A percentile compares a stretch with the other conserved stretches of the same genome.
phyloP scores from a whole-genome alignment of 1,139 yeast genomes.

The Magnusiomyces paraingens region DNA sequence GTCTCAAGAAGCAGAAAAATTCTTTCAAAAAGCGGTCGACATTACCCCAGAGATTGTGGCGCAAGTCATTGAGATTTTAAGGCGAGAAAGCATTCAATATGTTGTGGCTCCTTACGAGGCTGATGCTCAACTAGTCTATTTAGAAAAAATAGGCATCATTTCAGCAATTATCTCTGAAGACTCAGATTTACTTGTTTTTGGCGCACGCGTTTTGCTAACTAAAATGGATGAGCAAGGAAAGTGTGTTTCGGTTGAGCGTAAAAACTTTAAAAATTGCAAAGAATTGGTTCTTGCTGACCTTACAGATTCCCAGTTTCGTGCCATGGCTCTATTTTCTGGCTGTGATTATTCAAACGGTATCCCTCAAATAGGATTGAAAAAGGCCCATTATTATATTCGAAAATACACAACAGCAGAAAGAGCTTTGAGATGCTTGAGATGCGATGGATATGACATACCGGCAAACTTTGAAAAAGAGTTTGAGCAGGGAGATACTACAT shows the following conservation, averaged over 20 bases:
- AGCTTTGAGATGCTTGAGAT: conserved; percentile 49
- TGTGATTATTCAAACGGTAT: conserved; percentile 94
- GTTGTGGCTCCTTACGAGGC: conserved; percentile 99
- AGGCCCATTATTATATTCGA: conserved; percentile 60
- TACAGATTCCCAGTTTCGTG: conserved; percentile 53
- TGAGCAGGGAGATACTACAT: conserved; percentile 66
- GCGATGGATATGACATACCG: conserved; percentile 57
- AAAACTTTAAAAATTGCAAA: conserved; percentile 34
- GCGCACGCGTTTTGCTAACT: conserved; percentile 69
- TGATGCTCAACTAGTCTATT: conserved; percentile 90
- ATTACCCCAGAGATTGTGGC: conserved; percentile 91
- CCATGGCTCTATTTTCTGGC: conserved; percentile 83
- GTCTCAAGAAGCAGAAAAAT: conserved; percentile 53
- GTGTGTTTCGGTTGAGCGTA: conserved; percentile 61
- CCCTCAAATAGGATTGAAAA: conserved; percentile 70
- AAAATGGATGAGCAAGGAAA: conserved; percentile 69
- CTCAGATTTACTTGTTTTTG: conserved; percentile 86
- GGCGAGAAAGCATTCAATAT: conserved; percentile 51
- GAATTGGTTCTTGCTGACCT: conserved; percentile 40
- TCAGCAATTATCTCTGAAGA: conserved; percentile 92
- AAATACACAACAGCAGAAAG: conserved; percentile 48
- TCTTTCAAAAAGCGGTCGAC: conserved; percentile 72
- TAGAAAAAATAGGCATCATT: conserved; percentile 68
- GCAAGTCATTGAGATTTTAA: conserved; percentile 65
- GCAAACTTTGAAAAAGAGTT: conserved; percentile 54